Evolutionary conservation across 306 rosid genomes (phyloP).

Genomic region (Quercus agrifolia): DNA sequence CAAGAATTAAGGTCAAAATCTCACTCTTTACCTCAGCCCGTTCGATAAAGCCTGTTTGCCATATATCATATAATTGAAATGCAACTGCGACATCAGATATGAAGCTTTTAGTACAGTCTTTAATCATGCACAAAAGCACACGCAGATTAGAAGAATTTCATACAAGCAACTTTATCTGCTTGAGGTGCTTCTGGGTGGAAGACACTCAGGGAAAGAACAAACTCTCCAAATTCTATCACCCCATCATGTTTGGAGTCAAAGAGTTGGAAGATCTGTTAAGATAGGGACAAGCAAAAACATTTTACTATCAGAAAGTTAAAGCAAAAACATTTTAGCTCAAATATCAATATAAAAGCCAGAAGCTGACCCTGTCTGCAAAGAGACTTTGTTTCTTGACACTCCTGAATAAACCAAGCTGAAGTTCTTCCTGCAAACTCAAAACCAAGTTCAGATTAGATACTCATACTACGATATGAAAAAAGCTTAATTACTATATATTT

Average conservation of each 20-base stretch:
- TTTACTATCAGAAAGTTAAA: neutral
- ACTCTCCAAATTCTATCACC: constrained; percentile 53
- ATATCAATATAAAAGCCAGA: neutral
- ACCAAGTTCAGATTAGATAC: neutral
- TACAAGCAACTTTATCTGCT: constrained; percentile 45
- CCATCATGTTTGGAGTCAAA: constrained; percentile 52
- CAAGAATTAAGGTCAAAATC: neutral
- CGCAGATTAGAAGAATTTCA: constrained; percentile 6
- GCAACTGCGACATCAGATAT: constrained; percentile 40
- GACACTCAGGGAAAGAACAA: constrained; percentile 48
- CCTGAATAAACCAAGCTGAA: constrained; percentile 53
- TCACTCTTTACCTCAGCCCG: constrained; percentile 40
- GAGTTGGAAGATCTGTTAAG: constrained; percentile 41
- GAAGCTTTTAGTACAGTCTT: constrained; percentile 8
- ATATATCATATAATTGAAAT: constrained; percentile 49
- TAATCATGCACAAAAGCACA: neutral
- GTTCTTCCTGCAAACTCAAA: constrained; percentile 41
- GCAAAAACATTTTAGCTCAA: neutral
- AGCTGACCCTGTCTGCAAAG: constrained; percentile 48
- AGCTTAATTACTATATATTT: neutral
- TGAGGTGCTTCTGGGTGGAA: constrained; percentile 59
- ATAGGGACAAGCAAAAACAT: neutral
- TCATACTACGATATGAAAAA: neutral
- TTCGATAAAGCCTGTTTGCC: constrained; percentile 50
- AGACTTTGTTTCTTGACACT: constrained; percentile 40